Evolutionary conservation across 169 alveolate genomes (phyloP).

Genomic region (Cryptosporidium meleagridis): DNA sequence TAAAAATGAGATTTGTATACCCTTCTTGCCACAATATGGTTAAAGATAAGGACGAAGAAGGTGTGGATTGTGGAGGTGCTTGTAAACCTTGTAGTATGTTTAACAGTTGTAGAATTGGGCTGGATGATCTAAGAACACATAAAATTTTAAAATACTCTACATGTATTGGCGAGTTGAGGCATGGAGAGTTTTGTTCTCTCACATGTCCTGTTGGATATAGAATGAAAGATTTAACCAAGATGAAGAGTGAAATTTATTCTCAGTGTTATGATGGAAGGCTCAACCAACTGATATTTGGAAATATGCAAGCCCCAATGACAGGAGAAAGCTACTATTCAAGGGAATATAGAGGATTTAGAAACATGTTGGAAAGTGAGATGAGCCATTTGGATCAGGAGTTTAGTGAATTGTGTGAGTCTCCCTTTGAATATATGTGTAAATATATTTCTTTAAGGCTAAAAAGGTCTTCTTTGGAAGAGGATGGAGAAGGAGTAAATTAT

Average conservation of each 20-base stretch:
- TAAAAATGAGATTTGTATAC: slow-evolving; percentile 25
- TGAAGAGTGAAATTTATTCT: slow-evolving; percentile 58
- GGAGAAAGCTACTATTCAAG: slow-evolving; percentile 15
- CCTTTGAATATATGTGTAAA: slow-evolving; percentile 46
- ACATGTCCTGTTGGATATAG: slow-evolving; percentile 68
- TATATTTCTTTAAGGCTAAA: slow-evolving; percentile 13
- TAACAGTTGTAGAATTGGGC: slow-evolving; percentile 3
- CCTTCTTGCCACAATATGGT: slow-evolving; percentile 81
- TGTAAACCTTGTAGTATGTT: slow-evolving; percentile 80
- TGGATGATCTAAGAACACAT: slow-evolving; percentile 29
- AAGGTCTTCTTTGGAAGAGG: not conserved
- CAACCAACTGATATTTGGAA: slow-evolving; percentile 8
- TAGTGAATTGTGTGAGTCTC: slow-evolving; percentile 20
- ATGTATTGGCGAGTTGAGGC: slow-evolving; percentile 50
- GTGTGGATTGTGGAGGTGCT: slow-evolving; percentile 83
- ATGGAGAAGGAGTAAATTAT: not conserved
- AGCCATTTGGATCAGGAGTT: slow-evolving; percentile 3
- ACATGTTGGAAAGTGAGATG: slow-evolving; percentile 1
- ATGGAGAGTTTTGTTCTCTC: slow-evolving; percentile 53
- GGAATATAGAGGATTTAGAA: not conserved
- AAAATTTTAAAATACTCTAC: slow-evolving; percentile 40
- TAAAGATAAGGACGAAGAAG: slow-evolving; percentile 82
- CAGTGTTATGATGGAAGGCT: slow-evolving; percentile 65
- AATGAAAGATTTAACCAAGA: slow-evolving; percentile 15
- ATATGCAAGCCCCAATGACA: not conserved